Base-by-base conservation (phyloP, 1,284 basidiomycete species). In the Ustilago trichophora region DNA sequence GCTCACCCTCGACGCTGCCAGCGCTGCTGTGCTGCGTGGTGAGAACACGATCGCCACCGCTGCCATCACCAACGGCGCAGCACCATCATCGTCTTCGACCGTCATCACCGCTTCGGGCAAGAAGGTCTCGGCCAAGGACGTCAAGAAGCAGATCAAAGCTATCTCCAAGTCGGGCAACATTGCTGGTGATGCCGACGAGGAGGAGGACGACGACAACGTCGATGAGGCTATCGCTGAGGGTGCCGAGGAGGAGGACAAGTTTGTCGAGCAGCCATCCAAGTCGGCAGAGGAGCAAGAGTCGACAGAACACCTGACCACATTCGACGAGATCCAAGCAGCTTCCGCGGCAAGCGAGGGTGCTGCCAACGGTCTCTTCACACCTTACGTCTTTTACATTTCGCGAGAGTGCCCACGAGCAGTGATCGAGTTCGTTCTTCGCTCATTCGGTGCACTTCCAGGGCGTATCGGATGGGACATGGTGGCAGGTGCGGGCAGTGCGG, bases 311-410 rank as follows among this genome's bases (percentile, higher is more conserved):
- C 85, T 96, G 25, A 89, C 90, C 4, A 95, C 93, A 0, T 86
- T 95, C 60, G 88, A 89, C 71, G 87, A 90, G 13, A 83, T 77
- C 24, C 71, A 78, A 38, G 59, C 72, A n/a, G 55, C 66, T 8
- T 72, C 67, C 4, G 51, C 62, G 26, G 55, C 56, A 12, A 60
- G 54, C 45, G 70, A 65, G 11, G 66, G 65, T 26, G 51, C 58
- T 2, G 51, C 64, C 35, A 55, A 66, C 38, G 64, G 36, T 46
- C 85, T 98, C 37, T 96, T 98, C 83, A 84, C 89, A 2, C 88
- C 90, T 0, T 98, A 90, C 84, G 91, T 89, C 1, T 94, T 99
- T 84, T 98, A 90, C 85, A 86, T 99, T 44, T 98, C 96, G 11
- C 88, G 96, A 66, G 95, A 98, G 84, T 92, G 90, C 2, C 91